Evolutionary conservation across 495 filamentous ascomycete genomes (phyloP), one percentile per base, ranked within the genome.

Genomic region (Penicillium pulvis): DNA sequence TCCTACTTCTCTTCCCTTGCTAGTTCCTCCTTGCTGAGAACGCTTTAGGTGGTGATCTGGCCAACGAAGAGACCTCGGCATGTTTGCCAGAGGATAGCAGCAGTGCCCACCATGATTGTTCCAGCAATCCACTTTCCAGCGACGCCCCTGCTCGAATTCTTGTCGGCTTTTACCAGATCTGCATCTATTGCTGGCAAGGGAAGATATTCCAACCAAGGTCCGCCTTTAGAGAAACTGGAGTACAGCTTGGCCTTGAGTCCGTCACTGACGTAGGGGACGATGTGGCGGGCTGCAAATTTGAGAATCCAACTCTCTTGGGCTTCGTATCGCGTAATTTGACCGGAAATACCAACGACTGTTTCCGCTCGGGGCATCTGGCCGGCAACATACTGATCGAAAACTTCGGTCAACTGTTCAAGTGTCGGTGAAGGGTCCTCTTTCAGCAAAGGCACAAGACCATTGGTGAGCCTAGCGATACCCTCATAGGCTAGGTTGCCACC

Each of bases 401-500:
- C 44, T 2, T 41, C 36, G 14, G 51, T 61, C 41, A 64, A 19
- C 12, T 64, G 48, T 23, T 58, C 50, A 6, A 47, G 36, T 23
- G 54, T 58, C 20, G 62, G 62, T 0, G 44, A 49, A 8, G 62
- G 55, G 23, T 0, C 42, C 28, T 56, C 48, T 30, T 57, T 48
- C 0, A 63, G 26, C n/a, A 63, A 57, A n/a, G 56, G 24, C 1
- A 59, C 31, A 6, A 63, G 57, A 6, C 54, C 51, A 47, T 60
- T 60, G 36, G 35, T 61, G 14, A 61, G 36, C 26, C 52, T 58
- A 31, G 62, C 58, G n/a, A 64, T 58, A 0, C 58, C 58, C 45
- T 64, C 62, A 33, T 55, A 64, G 0, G 54, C 62, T 17, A 64
- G 30, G n/a, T 64, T 64, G 1, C 58, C 62, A 20, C 62, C 62